Percentiles rank a stretch among this genome's conserved stretches.
Evolutionary conservation across 441 rosid species (phyloP).

Genomic region (Brassica balearica): DNA sequence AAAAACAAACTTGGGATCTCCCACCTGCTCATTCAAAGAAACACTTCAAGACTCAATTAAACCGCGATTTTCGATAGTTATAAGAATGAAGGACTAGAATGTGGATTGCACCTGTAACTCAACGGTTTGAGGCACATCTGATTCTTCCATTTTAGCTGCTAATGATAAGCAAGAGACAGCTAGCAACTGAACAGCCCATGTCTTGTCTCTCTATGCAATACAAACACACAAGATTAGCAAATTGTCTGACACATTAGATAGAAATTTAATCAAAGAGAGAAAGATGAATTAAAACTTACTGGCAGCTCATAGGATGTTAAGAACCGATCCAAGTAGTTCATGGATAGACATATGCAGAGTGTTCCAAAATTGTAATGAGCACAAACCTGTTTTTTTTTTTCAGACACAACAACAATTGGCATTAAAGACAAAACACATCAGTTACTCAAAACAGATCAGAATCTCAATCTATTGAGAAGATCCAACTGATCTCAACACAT

Average conservation of each 20-base stretch:
- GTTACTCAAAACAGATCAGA: slow-evolving; percentile 33
- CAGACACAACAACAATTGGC: slow-evolving; percentile 24
- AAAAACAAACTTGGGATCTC: slow-evolving; percentile 60
- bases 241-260: not conserved
- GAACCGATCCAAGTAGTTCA: slow-evolving; percentile 79
- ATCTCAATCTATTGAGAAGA: slow-evolving; percentile 30
- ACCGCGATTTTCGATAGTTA: not conserved
- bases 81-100: slow-evolving; percentile 1
- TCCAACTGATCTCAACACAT: slow-evolving; percentile 17
- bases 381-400: slow-evolving; percentile 54
- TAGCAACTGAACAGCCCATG: slow-evolving; percentile 60
- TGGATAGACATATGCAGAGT: slow-evolving; percentile 58
- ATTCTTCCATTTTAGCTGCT: slow-evolving; percentile 71
- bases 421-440: slow-evolving; percentile 32
- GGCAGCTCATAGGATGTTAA: slow-evolving; percentile 60
- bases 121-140: slow-evolving; percentile 51
- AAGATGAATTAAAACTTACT: slow-evolving; percentile 48
- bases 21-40: slow-evolving; percentile 38
- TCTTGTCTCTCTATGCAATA: slow-evolving; percentile 50
- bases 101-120: slow-evolving; percentile 60
- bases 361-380: slow-evolving; percentile 62
- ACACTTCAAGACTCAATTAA: not conserved
- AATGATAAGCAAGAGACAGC: slow-evolving; percentile 66
- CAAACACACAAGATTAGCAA: not conserved
- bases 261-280: slow-evolving; percentile 8